Conservation (phyloP, 1,284 basidiomycete genomes). For the Rhodotorula mucilaginosa region DNA sequence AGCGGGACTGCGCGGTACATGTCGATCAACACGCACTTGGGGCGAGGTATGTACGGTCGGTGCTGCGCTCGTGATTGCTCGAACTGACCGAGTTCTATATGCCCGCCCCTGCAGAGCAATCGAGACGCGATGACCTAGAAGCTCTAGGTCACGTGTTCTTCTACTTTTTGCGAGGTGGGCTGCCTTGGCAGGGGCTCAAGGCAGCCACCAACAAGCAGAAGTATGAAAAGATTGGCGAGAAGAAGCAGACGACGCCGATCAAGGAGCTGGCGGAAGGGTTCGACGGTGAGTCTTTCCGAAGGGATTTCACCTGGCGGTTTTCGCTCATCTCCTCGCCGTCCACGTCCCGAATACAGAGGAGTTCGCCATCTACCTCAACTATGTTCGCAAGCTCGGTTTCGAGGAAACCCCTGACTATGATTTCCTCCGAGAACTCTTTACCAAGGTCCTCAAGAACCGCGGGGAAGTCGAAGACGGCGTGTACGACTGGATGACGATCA, state of each 20-base stretch:
- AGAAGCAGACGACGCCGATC: slow-evolving; percentile 95
- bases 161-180: slow-evolving; percentile 86
- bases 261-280: slow-evolving; percentile 90
- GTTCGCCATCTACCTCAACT: slow-evolving; percentile 91
- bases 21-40: slow-evolving; percentile 95
- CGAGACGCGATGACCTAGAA: slow-evolving; percentile 88
- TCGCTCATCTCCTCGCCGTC: not conserved
- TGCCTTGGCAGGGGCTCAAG: slow-evolving; percentile 96
- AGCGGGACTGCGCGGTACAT: slow-evolving; percentile 90
- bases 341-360: slow-evolving; percentile 59
- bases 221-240: slow-evolving; percentile 98
- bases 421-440: slow-evolving; percentile 85
- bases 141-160: slow-evolving; percentile 95
- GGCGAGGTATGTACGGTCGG: slow-evolving; percentile 62
- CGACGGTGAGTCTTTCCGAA: slow-evolving; percentile 63
- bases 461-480: slow-evolving; percentile 82
- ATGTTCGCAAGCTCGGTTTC: slow-evolving; percentile 92
- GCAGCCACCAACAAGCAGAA: slow-evolving; percentile 95
- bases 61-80: too few relatives aligned
- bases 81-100: slow-evolving; percentile 10
- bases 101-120: slow-evolving; percentile 66
- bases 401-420: slow-evolving; percentile 97
- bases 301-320: not conserved
- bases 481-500: slow-evolving; percentile 87
- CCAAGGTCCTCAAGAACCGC: slow-evolving; percentile 83